Evolutionary conservation across 2,329 filamentous ascomycete genomes (phyloP).

Genomic region (Curvularia eragrostidis): DNA sequence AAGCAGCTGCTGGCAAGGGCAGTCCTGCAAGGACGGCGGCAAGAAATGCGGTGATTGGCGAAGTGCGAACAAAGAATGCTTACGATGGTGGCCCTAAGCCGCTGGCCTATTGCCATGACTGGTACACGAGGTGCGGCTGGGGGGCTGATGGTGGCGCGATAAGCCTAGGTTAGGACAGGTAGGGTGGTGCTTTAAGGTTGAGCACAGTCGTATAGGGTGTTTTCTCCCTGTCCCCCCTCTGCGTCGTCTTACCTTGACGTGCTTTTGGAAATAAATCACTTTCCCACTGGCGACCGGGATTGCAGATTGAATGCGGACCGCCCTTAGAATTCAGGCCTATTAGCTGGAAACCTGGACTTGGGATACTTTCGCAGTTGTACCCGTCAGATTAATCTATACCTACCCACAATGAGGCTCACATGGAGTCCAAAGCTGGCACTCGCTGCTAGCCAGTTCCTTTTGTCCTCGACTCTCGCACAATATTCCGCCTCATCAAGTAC

Average conservation of each 20-base stretch:
- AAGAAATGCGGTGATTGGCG: conserved; percentile 6
- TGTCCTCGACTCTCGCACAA: conserved; percentile 11
- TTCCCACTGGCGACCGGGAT: conserved; percentile 2
- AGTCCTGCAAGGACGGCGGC: conserved; percentile 4
- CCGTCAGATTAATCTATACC: not conserved
- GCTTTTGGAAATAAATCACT: not conserved
- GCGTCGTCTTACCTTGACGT: not conserved
- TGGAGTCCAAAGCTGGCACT: conserved; percentile 22
- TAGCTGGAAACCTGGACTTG: not conserved
- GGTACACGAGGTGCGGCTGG: conserved; percentile 10
- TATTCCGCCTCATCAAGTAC: not conserved
- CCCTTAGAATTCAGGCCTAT: not conserved
- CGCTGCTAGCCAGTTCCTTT: conserved; percentile 17
- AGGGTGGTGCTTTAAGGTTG: conserved; percentile 10
- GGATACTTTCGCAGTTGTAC: not conserved
- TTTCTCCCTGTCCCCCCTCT: conserved; percentile 4
- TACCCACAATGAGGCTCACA: conserved; percentile 16
- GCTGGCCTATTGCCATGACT: conserved; percentile 11
- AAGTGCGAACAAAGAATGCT: conserved; percentile 8
- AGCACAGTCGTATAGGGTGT: conserved; percentile 1
- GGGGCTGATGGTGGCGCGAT: conserved; percentile 13
- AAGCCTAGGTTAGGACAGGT: conserved; percentile 4
- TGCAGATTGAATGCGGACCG: not conserved
- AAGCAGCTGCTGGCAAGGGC: conserved; percentile 3
- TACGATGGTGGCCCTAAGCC: conserved; percentile 4